Conservation (phyloP, 23 red algal species). For the Gracilariopsis chorda region DNA sequence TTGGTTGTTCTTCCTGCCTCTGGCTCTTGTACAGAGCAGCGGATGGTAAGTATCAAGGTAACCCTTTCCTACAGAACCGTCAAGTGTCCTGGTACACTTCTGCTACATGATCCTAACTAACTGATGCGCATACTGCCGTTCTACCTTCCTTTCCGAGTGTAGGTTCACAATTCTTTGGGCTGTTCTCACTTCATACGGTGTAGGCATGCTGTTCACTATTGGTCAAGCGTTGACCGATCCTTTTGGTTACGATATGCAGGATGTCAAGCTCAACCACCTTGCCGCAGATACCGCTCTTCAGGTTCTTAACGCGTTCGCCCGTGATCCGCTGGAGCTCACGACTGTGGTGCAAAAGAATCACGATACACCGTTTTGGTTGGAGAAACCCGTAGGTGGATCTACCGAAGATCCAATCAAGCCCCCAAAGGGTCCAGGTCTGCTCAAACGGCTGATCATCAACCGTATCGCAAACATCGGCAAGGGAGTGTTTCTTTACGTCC, state of each 20-base stretch:
- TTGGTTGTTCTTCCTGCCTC: slow-evolving; percentile 51
- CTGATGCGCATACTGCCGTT: no score
- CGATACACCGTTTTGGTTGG: slow-evolving; percentile 12
- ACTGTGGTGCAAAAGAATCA: neutral
- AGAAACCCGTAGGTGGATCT: neutral
- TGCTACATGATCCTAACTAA: no score
- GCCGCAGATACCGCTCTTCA: slow-evolving; percentile 5
- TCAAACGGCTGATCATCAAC: no score
- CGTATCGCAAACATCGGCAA: no score
- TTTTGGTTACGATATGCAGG: slow-evolving; percentile 36
- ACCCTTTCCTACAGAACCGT: no score
- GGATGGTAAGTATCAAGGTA: slow-evolving; percentile 59
- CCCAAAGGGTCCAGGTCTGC: no score
- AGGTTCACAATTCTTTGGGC: slow-evolving; percentile 46
- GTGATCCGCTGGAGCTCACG: neutral
- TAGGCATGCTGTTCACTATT: slow-evolving; percentile 25
- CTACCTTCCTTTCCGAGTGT: no score
- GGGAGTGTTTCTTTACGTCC: neutral
- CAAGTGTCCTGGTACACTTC: no score
- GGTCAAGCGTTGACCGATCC: slow-evolving; percentile 20
- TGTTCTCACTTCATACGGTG: slow-evolving; percentile 26
- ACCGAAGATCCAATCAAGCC: no score
- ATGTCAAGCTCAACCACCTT: slow-evolving; percentile 49
- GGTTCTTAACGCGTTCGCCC: neutral
- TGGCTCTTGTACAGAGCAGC: slow-evolving; percentile 26